A percentile compares a stretch with the other conserved stretches of the same genome.
Conservation (phyloP, 1,139 yeast species). For the Sugiyamaella sp. region DNA sequence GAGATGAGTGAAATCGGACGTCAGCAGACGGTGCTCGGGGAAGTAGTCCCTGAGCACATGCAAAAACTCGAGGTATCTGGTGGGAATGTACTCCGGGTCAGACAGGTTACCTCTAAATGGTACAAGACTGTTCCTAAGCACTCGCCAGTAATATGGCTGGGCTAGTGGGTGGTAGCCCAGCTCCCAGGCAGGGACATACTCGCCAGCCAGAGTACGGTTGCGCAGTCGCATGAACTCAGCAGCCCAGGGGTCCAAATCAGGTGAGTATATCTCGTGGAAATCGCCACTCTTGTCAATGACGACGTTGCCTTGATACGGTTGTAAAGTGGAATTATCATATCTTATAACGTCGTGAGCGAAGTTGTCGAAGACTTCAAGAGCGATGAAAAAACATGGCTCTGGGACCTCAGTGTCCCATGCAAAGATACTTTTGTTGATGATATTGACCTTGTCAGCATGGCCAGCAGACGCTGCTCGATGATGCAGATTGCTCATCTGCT, state of each 20-base stretch:
- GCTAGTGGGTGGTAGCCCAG: conserved; percentile 46
- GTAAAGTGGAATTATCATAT: conserved; percentile 67
- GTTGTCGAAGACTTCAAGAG: conserved; percentile 84
- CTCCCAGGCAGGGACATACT: conserved; percentile 38
- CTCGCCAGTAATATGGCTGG: conserved; percentile 40
- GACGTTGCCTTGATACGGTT: conserved; percentile 79
- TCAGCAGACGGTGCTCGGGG: conserved; percentile 72
- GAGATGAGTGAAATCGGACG: conserved; percentile 73
- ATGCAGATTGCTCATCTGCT: conserved; percentile 50
- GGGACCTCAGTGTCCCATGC: conserved; percentile 67
- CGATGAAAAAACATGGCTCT: conserved; percentile 79
- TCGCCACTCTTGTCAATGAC: conserved; percentile 75
- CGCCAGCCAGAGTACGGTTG: conserved; percentile 45
- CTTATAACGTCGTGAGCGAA: conserved; percentile 81
- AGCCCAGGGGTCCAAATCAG: conserved; percentile 67
- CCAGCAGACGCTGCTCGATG: conserved; percentile 43
- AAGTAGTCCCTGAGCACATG: conserved; percentile 64
- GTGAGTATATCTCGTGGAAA: conserved; percentile 72
- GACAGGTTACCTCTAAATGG: conserved; percentile 73
- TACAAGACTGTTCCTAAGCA: conserved; percentile 45
- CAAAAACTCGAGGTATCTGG: conserved; percentile 68
- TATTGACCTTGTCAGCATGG: conserved; percentile 58
- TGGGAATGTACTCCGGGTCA: conserved; percentile 81
- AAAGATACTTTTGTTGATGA: conserved; percentile 73
- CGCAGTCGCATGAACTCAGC: conserved; percentile 57